A percentile compares a stretch with the other conserved stretches of the same genome.
These are phyloP conservation scores for Tetrahymena elliotti DNA, from an alignment of 73 alveolate genomes.

Conservation along the genomic window DNA sequence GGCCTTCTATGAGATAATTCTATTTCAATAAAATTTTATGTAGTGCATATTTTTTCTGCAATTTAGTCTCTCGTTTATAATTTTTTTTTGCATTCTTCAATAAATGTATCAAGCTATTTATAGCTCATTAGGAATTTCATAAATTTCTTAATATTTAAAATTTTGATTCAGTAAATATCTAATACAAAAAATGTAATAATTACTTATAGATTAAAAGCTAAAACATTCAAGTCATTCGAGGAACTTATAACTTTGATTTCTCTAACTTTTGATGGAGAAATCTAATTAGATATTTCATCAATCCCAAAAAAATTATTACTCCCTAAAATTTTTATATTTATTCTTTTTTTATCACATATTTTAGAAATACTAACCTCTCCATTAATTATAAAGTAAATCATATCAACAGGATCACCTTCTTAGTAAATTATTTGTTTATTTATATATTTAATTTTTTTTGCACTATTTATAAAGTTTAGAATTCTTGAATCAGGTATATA, in stretches of 20 bases:
- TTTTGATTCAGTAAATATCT: not conserved
- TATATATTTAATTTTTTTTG: not conserved
- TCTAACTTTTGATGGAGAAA: not conserved
- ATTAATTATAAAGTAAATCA: not conserved
- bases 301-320: not conserved
- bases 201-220: not conserved
- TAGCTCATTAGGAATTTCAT: not conserved
- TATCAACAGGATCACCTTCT: not conserved
- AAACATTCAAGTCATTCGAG: not conserved
- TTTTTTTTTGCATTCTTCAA: not conserved
- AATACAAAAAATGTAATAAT: not conserved
- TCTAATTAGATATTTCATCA: not conserved
- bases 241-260: not conserved
- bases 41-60: not conserved
- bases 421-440: not conserved
- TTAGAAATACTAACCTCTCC: not conserved
- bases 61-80: not conserved
- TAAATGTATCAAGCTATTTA: not conserved
- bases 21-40: not conserved
- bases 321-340: not conserved
- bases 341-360: not conserved
- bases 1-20: not conserved
- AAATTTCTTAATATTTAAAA: not conserved
- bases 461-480: not conserved
- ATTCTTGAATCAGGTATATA: not conserved